Evolutionary conservation across 495 filamentous ascomycete genomes (phyloP).

Genomic region (Hapsidospora chrysogenum): DNA sequence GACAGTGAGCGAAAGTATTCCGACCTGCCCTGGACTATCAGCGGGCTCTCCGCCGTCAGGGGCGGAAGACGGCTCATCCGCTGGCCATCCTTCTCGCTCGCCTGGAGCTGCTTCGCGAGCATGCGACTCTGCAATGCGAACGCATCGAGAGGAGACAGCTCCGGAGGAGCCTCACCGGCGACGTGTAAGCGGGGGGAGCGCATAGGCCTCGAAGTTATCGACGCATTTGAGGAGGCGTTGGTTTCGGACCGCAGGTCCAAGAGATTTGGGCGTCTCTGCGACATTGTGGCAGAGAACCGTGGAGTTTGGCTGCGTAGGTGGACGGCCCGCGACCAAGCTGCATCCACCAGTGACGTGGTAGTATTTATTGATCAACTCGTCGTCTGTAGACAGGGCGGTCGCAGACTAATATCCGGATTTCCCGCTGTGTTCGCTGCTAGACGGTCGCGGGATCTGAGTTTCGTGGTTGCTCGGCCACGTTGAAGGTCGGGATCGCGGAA

Average conservation of each 20-base stretch:
- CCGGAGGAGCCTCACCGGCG: slow-evolving; percentile 77
- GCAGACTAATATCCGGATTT: no score
- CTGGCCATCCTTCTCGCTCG: slow-evolving; percentile 47
- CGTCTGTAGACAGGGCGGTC: no score
- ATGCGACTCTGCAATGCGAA: slow-evolving; percentile 78
- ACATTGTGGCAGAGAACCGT: no score
- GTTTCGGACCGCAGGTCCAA: slow-evolving; percentile 49
- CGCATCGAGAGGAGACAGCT: slow-evolving; percentile 86
- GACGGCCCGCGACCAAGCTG: no score
- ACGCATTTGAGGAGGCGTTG: slow-evolving; percentile 31
- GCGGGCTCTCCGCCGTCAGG: slow-evolving; percentile 53
- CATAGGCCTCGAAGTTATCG: slow-evolving; percentile 26
- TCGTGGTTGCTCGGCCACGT: no score
- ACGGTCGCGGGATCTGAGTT: no score
- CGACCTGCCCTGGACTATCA: slow-evolving; percentile 50
- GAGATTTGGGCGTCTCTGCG: slow-evolving; percentile 35
- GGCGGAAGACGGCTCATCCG: slow-evolving; percentile 77
- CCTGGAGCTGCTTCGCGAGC: slow-evolving; percentile 73
- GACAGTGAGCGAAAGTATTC: slow-evolving; percentile 55
- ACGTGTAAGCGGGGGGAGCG: slow-evolving; percentile 59
- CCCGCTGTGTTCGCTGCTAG: no score
- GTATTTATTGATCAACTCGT: no score
- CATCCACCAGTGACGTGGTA: no score
- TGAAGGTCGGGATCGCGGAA: no score
- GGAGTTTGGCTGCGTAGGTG: no score